Evolutionary conservation across 306 rosid species (phyloP).

Genomic region (Quercus alba): DNA sequence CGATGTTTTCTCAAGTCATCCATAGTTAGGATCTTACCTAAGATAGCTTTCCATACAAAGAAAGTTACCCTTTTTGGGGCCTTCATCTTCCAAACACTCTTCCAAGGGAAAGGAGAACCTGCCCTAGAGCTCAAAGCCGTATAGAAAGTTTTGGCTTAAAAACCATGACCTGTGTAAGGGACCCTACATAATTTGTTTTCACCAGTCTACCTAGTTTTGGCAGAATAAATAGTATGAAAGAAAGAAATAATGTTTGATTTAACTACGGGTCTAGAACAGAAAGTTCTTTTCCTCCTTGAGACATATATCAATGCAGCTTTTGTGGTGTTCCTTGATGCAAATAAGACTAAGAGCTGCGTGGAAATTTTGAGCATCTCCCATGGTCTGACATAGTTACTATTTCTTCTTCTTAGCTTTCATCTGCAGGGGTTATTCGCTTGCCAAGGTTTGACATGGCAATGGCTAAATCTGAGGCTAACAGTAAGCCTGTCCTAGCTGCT

Average conservation of each 20-base stretch:
- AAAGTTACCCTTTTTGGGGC: no score
- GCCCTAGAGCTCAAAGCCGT: no score
- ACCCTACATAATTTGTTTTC: no score
- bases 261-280: background rate
- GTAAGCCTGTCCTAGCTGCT: conserved; percentile 81
- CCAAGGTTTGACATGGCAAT: conserved; percentile 95
- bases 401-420: conserved; percentile 68
- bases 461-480: conserved; percentile 91
- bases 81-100: no score
- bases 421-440: conserved; percentile 88
- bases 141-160: no score
- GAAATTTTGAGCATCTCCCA: conserved; percentile 6
- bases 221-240: no score
- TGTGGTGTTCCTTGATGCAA: conserved; percentile 14
- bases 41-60: no score
- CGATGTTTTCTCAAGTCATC: no score
- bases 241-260: background rate
- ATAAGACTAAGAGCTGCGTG: conserved; percentile 13
- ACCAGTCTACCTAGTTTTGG: no score
- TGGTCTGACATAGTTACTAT: conserved; percentile 32
- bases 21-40: no score
- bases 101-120: no score
- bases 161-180: no score
- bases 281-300: background rate
- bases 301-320: conserved; percentile 20